phyloP scores from a whole-genome alignment of 371 early-diverging fungal genomes.

The Gilbertella persicaria region DNA sequence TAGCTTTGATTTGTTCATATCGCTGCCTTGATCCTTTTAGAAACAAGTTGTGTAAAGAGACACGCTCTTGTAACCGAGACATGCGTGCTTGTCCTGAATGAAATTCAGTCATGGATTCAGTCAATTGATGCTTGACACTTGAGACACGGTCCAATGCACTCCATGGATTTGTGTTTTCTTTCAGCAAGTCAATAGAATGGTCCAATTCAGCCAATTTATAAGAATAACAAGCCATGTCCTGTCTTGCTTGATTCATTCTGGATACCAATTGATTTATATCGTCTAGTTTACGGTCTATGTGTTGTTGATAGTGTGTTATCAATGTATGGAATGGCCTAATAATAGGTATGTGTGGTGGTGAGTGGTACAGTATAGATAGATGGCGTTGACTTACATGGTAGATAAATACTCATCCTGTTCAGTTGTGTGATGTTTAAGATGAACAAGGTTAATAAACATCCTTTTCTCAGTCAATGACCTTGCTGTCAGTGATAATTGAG shows the following conservation, averaged over 20 bases:
- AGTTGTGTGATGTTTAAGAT: slow-evolving; percentile 10
- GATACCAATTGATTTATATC: not conserved
- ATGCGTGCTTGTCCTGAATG: not conserved
- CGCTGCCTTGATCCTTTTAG: slow-evolving; percentile 5
- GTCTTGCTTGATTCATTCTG: not conserved
- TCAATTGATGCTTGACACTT: slow-evolving; percentile 6
- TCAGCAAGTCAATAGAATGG: not conserved
- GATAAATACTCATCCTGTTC: not conserved
- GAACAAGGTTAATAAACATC: slow-evolving; percentile 27
- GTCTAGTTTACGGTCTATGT: not conserved
- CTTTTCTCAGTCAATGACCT: slow-evolving; percentile 21
- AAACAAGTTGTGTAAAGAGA: slow-evolving; percentile 5
- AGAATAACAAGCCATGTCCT: slow-evolving; percentile 1
- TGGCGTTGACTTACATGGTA: too few species aligned
- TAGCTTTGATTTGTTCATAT: slow-evolving; percentile 4
- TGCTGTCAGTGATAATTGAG: slow-evolving; percentile 6
- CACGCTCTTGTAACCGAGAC: not conserved
- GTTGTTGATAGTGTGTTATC: not conserved
- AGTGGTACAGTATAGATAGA: too few species aligned
- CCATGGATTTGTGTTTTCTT: slow-evolving; percentile 1
- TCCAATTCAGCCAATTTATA: slow-evolving; percentile 3
- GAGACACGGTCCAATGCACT: not conserved
- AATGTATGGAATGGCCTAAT: not conserved
- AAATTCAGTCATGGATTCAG: not conserved
- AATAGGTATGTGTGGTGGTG: not conserved